phyloP scores from a whole-genome alignment of 139 green algal species.

The Chloropicon primus region DNA sequence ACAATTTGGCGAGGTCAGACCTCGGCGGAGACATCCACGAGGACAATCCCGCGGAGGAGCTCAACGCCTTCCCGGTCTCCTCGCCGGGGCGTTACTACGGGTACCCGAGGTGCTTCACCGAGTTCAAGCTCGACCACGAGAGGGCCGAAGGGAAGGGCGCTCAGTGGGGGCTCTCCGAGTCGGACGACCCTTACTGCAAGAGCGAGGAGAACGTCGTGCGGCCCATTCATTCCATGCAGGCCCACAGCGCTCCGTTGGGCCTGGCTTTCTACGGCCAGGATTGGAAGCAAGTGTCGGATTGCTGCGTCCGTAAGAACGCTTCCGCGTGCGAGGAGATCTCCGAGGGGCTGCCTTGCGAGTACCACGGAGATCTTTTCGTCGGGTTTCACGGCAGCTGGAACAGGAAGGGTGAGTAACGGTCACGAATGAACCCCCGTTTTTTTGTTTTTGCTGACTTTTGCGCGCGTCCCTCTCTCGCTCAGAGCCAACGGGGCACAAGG shows the following conservation, averaged over 20 bases:
- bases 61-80: neutral
- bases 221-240: neutral
- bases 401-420: neutral
- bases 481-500: neutral
- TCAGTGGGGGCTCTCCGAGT: neutral
- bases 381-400: neutral
- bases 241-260: neutral
- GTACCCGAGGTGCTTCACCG: neutral
- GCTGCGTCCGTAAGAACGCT: neutral
- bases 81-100: neutral
- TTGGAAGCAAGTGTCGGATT: neutral
- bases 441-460: neutral
- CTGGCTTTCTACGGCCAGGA: neutral
- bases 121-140: neutral
- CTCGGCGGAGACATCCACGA: neutral
- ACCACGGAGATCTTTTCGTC: neutral
- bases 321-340: neutral
- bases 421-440: too few species aligned
- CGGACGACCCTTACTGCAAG: neutral
- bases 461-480: too few species aligned
- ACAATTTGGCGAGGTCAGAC: neutral
- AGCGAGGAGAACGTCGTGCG: neutral
- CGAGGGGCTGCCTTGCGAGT: neutral
- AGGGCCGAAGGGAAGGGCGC: neutral
- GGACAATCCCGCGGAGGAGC: neutral